Percentiles rank a stretch among this genome's conserved stretches.
These are phyloP conservation scores for Laburnicola sp. DNA, from an alignment of 2,329 filamentous ascomycete genomes.

Conservation along the genomic window DNA sequence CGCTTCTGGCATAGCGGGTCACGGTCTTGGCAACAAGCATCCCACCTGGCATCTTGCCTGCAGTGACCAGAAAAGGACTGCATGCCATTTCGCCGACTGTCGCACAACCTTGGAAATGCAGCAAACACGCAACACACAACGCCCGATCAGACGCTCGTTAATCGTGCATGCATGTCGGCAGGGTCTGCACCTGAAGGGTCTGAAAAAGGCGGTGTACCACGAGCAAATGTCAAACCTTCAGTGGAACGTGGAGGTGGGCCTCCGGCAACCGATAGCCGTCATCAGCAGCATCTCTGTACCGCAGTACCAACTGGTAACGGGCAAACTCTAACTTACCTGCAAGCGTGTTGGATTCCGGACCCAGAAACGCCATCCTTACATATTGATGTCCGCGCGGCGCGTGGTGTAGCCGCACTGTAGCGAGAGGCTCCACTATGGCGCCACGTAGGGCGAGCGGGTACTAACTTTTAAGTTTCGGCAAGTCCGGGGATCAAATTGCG, in stretches of 20 bases:
- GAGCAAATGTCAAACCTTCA: not conserved
- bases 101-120: constrained; percentile 1
- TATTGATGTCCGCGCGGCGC: not conserved
- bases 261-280: not conserved
- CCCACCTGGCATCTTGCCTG: not conserved
- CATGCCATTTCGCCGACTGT: constrained; percentile 3
- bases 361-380: too few relatives aligned
- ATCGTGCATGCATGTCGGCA: constrained; percentile 2
- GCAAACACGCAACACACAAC: not conserved
- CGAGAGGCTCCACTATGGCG: constrained; percentile 5
- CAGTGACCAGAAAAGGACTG: not conserved
- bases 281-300: too few relatives aligned
- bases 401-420: constrained; percentile 5
- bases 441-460: not conserved
- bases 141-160: not conserved
- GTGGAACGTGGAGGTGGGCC: not conserved
- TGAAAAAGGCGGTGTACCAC: constrained; percentile 2
- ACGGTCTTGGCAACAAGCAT: not conserved
- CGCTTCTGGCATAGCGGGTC: constrained; percentile 4
- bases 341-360: too few relatives aligned
- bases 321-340: too few relatives aligned
- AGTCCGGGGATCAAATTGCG: not conserved
- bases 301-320: too few relatives aligned
- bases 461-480: not conserved
- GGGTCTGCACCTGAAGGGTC: not conserved